A percentile compares a stretch with the other conserved stretches of the same genome.
Conservation (phyloP, 352 stramenopile species). For the Thraustochytrium striatum region DNA sequence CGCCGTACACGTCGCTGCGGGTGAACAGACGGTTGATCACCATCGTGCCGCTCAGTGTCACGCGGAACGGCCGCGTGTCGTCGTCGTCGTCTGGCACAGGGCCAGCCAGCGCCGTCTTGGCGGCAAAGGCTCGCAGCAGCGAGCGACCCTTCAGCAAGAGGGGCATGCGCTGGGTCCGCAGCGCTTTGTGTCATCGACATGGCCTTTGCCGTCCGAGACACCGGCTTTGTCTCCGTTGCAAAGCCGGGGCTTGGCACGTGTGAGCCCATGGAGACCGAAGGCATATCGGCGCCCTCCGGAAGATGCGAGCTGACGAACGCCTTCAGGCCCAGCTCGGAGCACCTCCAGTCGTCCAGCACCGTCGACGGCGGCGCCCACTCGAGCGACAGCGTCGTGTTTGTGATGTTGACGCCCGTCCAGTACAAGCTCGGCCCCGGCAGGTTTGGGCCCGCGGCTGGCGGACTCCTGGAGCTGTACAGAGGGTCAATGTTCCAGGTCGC, state of each 20-base stretch:
- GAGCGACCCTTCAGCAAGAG: neutral
- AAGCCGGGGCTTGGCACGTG: neutral
- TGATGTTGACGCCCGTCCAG: slow-evolving; percentile 8
- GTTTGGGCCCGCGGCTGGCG: neutral
- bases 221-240: neutral
- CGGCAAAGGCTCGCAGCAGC: neutral
- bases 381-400: neutral
- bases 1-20: neutral
- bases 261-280: neutral
- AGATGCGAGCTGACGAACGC: neutral
- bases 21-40: neutral
- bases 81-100: neutral
- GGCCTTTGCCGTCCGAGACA: neutral
- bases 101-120: neutral
- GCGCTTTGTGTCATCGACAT: neutral
- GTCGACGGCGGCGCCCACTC: neutral
- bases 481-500: slow-evolving; percentile 22
- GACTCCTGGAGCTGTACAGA: slow-evolving; percentile 6
- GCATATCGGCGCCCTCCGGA: neutral
- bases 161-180: neutral
- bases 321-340: slow-evolving; percentile 9
- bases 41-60: neutral
- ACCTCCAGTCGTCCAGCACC: slow-evolving; percentile 4
- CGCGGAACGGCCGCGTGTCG: neutral
- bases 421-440: neutral